Percentiles rank a stretch among this genome's conserved stretches.
These are phyloP conservation scores for Plenodomus lindquistii DNA, from an alignment of 2,329 filamentous ascomycete species.

Conservation along the genomic window DNA sequence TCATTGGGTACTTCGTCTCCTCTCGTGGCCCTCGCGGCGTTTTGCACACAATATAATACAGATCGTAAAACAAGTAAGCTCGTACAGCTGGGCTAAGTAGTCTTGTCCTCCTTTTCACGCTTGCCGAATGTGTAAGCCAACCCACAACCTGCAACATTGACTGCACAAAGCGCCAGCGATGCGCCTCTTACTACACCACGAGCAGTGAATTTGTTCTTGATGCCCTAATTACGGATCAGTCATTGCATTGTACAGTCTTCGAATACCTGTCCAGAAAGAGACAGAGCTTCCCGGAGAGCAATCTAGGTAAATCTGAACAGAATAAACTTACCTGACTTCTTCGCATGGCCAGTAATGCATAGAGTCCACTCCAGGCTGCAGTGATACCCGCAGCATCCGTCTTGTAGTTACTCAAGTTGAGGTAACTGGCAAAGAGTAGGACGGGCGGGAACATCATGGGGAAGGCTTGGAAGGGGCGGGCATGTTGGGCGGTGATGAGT, in stretches of 20 bases:
- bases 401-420: constrained; percentile 66
- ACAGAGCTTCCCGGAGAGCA: too few relatives aligned
- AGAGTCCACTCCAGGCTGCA: constrained; percentile 67
- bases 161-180: constrained; percentile 55
- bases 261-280: too few relatives aligned
- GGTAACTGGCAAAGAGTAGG: constrained; percentile 67
- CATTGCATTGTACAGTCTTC: neutral
- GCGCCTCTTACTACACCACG: constrained; percentile 57
- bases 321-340: constrained; percentile 51
- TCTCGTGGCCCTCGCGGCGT: neutral
- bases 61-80: constrained; percentile 1
- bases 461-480: constrained; percentile 66
- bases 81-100: constrained; percentile 3
- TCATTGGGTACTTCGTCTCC: neutral
- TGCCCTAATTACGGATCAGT: constrained; percentile 26
- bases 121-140: constrained; percentile 57
- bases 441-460: constrained; percentile 70
- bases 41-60: constrained; percentile 1
- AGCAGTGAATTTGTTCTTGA: constrained; percentile 54
- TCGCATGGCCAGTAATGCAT: constrained; percentile 64
- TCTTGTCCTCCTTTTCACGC: constrained; percentile 42
- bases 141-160: constrained; percentile 57
- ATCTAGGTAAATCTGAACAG: neutral
- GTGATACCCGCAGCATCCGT: constrained; percentile 66
- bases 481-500: constrained; percentile 67